These are phyloP conservation scores for Aquilaria yunnanensis DNA, from an alignment of 345 rosid species.

Conservation along the genomic window DNA sequence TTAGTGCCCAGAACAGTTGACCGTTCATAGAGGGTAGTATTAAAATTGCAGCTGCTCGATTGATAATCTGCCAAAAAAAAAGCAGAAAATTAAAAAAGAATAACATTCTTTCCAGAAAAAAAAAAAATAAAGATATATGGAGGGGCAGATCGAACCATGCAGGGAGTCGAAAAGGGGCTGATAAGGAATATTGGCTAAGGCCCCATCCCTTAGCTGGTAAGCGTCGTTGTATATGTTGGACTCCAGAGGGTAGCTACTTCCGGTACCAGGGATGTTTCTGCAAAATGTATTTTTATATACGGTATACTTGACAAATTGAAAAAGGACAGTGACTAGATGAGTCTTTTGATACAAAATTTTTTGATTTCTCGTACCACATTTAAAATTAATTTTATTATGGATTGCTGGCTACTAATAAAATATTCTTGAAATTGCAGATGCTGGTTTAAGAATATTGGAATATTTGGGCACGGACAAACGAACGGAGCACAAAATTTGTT, in stretches of 20 bases:
- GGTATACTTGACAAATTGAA: neutral
- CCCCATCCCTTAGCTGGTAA: constrained; percentile 23
- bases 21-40: constrained; percentile 17
- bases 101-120: neutral
- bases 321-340: neutral
- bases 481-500: too few species aligned
- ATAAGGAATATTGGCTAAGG: constrained; percentile 18
- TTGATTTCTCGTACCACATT: neutral
- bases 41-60: constrained; percentile 9
- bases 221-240: constrained; percentile 16
- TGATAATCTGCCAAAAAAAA: constrained; percentile 23
- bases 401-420: too few species aligned
- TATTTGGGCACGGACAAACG: too few species aligned
- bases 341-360: neutral
- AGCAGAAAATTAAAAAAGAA: neutral
- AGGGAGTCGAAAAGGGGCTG: constrained; percentile 19
- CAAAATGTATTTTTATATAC: neutral
- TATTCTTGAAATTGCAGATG: too few species aligned
- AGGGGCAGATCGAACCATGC: constrained; percentile 27
- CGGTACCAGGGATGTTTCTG: constrained; percentile 24
- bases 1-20: constrained; percentile 6
- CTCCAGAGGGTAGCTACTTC: constrained; percentile 22
- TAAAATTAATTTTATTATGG: too few species aligned
- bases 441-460: too few species aligned
- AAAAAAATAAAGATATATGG: neutral